Evolutionary conservation across 768 basidiomycete species (phyloP).

Genomic region (Auricularia sp.): DNA sequence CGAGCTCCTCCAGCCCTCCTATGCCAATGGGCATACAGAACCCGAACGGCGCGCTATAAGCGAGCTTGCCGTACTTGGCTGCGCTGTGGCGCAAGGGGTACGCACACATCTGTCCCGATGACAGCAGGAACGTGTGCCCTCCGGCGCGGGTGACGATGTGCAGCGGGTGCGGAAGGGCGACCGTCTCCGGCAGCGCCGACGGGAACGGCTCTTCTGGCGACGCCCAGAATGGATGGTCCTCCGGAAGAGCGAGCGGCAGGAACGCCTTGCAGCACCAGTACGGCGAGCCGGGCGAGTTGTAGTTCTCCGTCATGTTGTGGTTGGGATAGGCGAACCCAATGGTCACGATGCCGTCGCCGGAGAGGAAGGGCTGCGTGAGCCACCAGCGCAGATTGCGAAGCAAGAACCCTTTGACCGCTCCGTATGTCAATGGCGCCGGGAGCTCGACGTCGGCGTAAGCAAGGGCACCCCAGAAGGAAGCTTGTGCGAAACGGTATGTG

Average conservation of each 20-base stretch:
- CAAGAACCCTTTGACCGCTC: slow-evolving; percentile 61
- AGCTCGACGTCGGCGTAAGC: slow-evolving; percentile 62
- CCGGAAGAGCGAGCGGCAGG: slow-evolving; percentile 50
- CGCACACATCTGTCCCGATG: slow-evolving; percentile 69
- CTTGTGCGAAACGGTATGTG: slow-evolving; percentile 75
- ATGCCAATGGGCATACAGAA: slow-evolving; percentile 63
- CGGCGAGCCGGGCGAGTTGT: slow-evolving; percentile 68
- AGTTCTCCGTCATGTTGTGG: slow-evolving; percentile 68
- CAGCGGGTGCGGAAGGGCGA: slow-evolving; percentile 48
- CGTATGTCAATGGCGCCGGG: slow-evolving; percentile 64
- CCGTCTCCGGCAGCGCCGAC: slow-evolving; percentile 31
- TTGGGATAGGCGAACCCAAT: slow-evolving; percentile 65
- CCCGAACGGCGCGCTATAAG: slow-evolving; percentile 69
- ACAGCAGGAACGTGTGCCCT: slow-evolving; percentile 60
- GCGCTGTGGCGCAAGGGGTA: slow-evolving; percentile 71
- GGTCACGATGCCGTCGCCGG: slow-evolving; percentile 58
- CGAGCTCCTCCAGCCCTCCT: slow-evolving; percentile 59
- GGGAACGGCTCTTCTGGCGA: slow-evolving; percentile 60
- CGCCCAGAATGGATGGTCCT: slow-evolving; percentile 64
- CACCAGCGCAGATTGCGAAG: slow-evolving; percentile 66
- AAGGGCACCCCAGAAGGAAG: slow-evolving; percentile 66
- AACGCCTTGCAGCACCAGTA: slow-evolving; percentile 82
- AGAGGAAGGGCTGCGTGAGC: slow-evolving; percentile 43
- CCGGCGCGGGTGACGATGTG: slow-evolving; percentile 57
- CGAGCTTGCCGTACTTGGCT: slow-evolving; percentile 70